Percentiles rank a stretch among this genome's conserved stretches.
Evolutionary conservation across 2,329 filamentous ascomycete species (phyloP).

Genomic region (Penicillium sp.): DNA sequence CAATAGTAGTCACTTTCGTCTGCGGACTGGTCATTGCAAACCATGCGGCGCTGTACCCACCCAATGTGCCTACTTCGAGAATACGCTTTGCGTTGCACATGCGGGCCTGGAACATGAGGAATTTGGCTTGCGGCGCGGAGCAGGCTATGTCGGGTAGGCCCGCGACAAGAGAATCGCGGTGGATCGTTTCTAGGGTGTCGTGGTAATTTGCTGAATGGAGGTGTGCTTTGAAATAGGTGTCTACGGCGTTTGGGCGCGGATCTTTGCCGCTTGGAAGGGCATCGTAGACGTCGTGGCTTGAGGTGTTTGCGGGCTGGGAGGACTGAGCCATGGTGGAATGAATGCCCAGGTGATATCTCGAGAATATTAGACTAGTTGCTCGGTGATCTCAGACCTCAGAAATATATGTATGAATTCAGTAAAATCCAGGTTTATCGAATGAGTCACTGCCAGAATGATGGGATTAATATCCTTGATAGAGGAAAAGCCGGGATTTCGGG

Average conservation of each 20-base stretch:
- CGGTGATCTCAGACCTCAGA: no score
- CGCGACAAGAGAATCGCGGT: not conserved
- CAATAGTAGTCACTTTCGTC: not conserved
- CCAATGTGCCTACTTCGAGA: slow-evolving; percentile 3
- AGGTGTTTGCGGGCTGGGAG: not conserved
- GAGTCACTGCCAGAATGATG: no score
- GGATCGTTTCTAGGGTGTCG: not conserved
- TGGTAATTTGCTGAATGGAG: not conserved
- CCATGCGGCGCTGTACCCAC: slow-evolving; percentile 1
- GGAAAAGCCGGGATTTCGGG: no score
- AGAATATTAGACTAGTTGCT: no score
- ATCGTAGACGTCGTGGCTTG: not conserved
- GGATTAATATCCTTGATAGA: no score
- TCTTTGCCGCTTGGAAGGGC: not conserved
- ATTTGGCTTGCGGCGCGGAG: not conserved
- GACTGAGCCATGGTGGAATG: not conserved
- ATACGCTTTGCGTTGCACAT: not conserved
- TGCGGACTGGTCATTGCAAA: not conserved
- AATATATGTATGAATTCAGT: no score
- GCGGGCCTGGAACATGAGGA: not conserved
- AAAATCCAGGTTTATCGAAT: no score
- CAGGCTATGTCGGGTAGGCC: slow-evolving; percentile 8
- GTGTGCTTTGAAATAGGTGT: not conserved
- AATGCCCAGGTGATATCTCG: not conserved
- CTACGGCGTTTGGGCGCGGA: not conserved